phyloP scores from a whole-genome alignment of 2,329 filamentous ascomycete genomes.

The Xylaria arbuscula region DNA sequence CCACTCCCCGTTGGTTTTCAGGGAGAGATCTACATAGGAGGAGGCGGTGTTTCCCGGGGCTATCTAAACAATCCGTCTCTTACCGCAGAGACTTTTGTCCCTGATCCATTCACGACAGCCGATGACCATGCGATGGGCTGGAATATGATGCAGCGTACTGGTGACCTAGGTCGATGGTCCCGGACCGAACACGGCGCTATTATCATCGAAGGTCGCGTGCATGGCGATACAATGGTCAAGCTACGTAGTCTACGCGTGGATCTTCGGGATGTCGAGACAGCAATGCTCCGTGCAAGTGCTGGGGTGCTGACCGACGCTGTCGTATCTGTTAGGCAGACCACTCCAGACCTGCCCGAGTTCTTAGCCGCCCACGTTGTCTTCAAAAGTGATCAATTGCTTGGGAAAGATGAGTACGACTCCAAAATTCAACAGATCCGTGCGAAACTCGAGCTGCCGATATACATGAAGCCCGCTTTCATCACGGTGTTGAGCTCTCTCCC shows the following conservation, averaged over 20 bases:
- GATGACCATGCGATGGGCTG: constrained; percentile 7
- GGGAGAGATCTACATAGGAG: constrained; percentile 57
- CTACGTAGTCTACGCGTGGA: constrained; percentile 45
- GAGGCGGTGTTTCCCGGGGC: constrained; percentile 55
- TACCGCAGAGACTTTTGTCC: constrained; percentile 26
- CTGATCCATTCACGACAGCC: constrained; percentile 32
- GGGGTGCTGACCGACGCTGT: background rate
- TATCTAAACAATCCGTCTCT: constrained; percentile 52
- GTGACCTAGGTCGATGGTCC: constrained; percentile 6
- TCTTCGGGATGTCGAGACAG: constrained; percentile 49
- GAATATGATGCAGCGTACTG: constrained; percentile 11
- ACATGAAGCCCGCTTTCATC: constrained; percentile 9
- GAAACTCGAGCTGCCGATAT: constrained; percentile 3
- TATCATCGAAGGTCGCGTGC: constrained; percentile 51
- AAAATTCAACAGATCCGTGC: background rate
- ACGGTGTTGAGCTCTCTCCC: background rate
- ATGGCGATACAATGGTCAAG: constrained; percentile 57
- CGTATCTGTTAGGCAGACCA: background rate
- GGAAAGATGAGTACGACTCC: background rate
- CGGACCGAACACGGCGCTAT: constrained; percentile 32
- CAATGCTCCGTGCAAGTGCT: constrained; percentile 37
- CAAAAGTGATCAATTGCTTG: background rate
- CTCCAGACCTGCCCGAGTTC: background rate
- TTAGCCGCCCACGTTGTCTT: background rate
- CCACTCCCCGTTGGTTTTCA: constrained; percentile 51